Evolutionary conservation across 352 stramenopile genomes (phyloP), one percentile per base, ranked within the genome.

Genomic region (Phytophthora sojae): DNA sequence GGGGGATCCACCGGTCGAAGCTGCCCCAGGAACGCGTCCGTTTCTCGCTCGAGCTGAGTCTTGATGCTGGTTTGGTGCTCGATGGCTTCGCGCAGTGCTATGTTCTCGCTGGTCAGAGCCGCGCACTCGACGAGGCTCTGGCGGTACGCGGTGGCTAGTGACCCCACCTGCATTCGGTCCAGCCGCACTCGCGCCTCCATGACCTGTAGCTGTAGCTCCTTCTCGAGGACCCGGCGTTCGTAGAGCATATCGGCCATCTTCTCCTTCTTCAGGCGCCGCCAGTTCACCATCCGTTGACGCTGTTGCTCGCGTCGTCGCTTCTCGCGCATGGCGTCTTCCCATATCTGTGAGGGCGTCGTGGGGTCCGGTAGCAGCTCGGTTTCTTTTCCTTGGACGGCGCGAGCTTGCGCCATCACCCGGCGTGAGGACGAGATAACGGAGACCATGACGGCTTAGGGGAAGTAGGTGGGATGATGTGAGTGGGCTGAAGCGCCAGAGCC

Each of bases 311-410:
- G 21, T 32, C 37, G 35, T 0, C 26, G 1, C n/a, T 42, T 42
- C 39, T 62, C 56, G 23, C 26, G 56, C 37, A 30, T 17, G 2
- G 29, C 37, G 19, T 82, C 89, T 74, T 32, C n/a, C 49, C 49
- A 54, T 15, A 51, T 6, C 44, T 51, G 5, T 1, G 29, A 32
- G 29, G 42, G 15, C 17, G 17, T 21, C 15, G 42, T 19, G 2
- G 17, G 2, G 6, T 49, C 17, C 4, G 17, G 15, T 21, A 19
- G 2, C 15, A 49, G 42, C 2, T n/a, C 15, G 42, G 6, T 15
- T 49, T 49, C 42, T 15, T 49, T 17, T 1, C 11, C 35, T 44
- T 44, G 11, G 4, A 44, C 9, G 35, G 35, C 4, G 35, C 35
- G 11, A 17, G 35, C 42, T 3, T 15, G 42, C 42, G 6, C 17